phyloP scores from a whole-genome alignment of 371 early-diverging fungal species.

The Phascolomyces articulosus region DNA sequence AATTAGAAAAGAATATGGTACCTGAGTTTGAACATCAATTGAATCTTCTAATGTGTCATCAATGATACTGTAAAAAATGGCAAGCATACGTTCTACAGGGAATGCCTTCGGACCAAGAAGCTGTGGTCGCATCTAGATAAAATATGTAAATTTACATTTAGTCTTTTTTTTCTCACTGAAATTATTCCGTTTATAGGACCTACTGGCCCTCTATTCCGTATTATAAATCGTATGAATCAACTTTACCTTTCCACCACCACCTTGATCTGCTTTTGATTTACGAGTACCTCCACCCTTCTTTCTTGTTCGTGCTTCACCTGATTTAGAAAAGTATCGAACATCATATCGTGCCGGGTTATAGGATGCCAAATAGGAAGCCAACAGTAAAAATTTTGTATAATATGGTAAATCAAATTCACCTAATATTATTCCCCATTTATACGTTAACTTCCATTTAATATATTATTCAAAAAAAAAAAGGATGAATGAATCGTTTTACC shows the following conservation, averaged over 20 bases:
- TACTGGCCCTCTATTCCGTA: not conserved
- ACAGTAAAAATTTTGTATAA: slow-evolving; percentile 82
- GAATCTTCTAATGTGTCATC: slow-evolving; percentile 70
- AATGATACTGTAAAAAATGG: slow-evolving; percentile 91
- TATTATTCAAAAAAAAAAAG: not conserved
- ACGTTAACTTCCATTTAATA: no score
- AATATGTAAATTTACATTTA: no score
- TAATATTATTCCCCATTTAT: no score
- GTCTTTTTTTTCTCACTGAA: no score
- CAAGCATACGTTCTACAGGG: slow-evolving; percentile 91
- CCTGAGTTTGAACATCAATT: slow-evolving; percentile 82
- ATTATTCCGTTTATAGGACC: no score
- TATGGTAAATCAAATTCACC: slow-evolving; percentile 71
- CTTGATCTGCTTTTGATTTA: slow-evolving; percentile 40
- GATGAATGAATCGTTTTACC: no score
- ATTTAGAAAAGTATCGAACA: slow-evolving; percentile 79
- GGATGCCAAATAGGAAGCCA: slow-evolving; percentile 90
- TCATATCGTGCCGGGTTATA: slow-evolving; percentile 92
- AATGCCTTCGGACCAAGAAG: slow-evolving; percentile 89
- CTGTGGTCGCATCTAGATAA: slow-evolving; percentile 75
- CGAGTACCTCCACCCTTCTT: slow-evolving; percentile 53
- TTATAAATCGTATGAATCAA: not conserved
- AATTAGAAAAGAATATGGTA: slow-evolving; percentile 23
- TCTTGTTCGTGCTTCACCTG: slow-evolving; percentile 54
- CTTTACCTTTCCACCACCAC: slow-evolving; percentile 48